Base-by-base conservation (phyloP, 1,284 basidiomycete genomes). In the Cutaneotrichosporon cavernicola region DNA sequence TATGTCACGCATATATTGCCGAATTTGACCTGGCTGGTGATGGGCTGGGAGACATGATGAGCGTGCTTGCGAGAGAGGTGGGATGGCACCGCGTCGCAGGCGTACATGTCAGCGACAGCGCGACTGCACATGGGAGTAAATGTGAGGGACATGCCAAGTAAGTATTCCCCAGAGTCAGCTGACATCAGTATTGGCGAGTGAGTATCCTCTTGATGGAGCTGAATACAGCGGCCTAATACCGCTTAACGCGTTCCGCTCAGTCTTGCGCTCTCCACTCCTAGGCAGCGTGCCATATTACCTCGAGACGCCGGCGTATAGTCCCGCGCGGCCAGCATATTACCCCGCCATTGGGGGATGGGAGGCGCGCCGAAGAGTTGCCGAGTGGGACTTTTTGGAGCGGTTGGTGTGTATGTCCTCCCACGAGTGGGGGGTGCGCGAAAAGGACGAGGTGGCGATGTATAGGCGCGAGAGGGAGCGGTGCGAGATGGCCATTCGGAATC, bases 1-100 rank as follows among this genome's bases (percentile, higher is more conserved):
- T 67, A 22, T 67, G 66, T 43, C 66, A 67, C 58, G 66, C 66
- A 5, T 59, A 60, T 58, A 67, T 67, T 34, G 53, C 60, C 18
- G 63, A 67, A 26, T 61, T 57, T 34, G 60, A 67, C 43, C 49
- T 67, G 3, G 16, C 46, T 1, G 9, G 16, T 2, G 18, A 13
- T 0, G 60, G 50, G 5, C 40, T 57, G 47, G 31, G 8, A 2
- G 16, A 6, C 22, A 22, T 67, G 18, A 5, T 43, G 21, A n/a
- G 3, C 4, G 58, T 57, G 9, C 26, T 63, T 11, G 58, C 13
- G 11, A 34, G 2, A 43, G 58, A 61, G 4, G 18, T 21, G 10
- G 56, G 55, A 13, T 56, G 55, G 55, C 21, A 57, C n/a, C 21
- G 53, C 11, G 32, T 68, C 18, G 63, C 66, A 0, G 61, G 63